Conservation (phyloP, 2,329 filamentous ascomycete genomes). For the Apiospora marii region DNA sequence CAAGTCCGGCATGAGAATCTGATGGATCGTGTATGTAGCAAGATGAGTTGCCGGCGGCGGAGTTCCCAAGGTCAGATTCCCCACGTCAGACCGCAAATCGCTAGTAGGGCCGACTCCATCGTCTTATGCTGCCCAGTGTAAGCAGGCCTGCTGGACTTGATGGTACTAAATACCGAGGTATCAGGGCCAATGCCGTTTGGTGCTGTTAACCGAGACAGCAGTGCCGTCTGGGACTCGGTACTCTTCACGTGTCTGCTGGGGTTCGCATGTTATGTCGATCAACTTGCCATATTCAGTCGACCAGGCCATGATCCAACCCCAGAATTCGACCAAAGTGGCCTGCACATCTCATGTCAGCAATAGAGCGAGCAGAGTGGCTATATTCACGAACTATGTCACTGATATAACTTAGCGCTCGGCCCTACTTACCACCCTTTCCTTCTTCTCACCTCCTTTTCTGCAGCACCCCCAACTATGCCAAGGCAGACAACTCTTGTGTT, state of each 20-base stretch:
- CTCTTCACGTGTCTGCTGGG: not conserved
- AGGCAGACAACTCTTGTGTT: not conserved
- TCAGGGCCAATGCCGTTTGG: not conserved
- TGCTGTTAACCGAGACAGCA: not conserved
- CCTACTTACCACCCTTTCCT: not conserved
- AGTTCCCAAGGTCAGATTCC: slow-evolving; percentile 1
- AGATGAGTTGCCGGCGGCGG: not conserved
- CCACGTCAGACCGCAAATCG: not conserved
- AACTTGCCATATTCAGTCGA: slow-evolving; percentile 3
- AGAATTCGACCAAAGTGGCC: slow-evolving; percentile 1
- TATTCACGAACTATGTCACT: slow-evolving; percentile 2
- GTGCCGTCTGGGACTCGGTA: slow-evolving; percentile 5
- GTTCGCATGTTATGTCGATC: not conserved
- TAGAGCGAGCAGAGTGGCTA: slow-evolving; percentile 6
- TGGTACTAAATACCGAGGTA: not conserved
- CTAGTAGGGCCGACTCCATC: slow-evolving; percentile 12
- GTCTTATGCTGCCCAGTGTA: not conserved
- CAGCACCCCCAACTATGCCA: not conserved
- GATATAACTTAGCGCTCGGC: not conserved
- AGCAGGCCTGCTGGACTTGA: not conserved
- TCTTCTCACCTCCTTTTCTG: not conserved
- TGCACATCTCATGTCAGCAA: slow-evolving; percentile 8
- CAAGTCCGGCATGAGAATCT: not conserved
- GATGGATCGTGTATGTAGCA: not conserved
- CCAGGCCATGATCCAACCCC: not conserved